These are phyloP conservation scores for Metschnikowia kofuensis DNA, from an alignment of 805 yeast genomes.

Conservation along the genomic window DNA sequence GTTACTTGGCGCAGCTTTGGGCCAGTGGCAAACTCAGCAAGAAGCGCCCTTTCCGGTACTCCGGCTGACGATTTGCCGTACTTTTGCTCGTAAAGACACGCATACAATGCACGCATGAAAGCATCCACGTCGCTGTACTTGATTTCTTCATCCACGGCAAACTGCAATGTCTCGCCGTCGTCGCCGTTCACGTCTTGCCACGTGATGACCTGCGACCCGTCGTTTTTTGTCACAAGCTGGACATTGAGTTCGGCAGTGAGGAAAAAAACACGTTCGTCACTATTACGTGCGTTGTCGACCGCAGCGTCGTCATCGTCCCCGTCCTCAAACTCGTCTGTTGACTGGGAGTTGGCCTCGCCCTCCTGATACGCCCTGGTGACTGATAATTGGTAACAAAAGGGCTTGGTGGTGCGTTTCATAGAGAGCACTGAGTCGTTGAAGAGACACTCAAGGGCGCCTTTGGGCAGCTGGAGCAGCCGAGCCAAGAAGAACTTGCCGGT, in stretches of 20 bases:
- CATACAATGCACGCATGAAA: conserved; percentile 60
- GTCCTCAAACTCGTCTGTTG: conserved; percentile 45
- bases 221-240: conserved; percentile 47
- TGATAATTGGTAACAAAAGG: conserved; percentile 66
- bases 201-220: conserved; percentile 57
- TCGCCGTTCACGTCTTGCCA: conserved; percentile 91
- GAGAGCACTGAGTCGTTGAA: conserved; percentile 77
- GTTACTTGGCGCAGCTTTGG: background rate
- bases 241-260: conserved; percentile 61
- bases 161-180: conserved; percentile 78
- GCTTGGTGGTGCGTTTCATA: conserved; percentile 64
- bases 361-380: conserved; percentile 68
- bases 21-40: conserved; percentile 8
- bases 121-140: conserved; percentile 53
- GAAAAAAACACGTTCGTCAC: conserved; percentile 71
- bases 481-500: conserved; percentile 75
- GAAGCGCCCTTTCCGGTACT: conserved; percentile 31
- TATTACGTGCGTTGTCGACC: conserved; percentile 22
- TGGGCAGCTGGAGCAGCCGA: conserved; percentile 76
- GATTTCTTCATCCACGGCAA: conserved; percentile 63
- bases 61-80: conserved; percentile 52
- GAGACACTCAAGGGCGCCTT: conserved; percentile 79
- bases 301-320: conserved; percentile 37
- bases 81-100: conserved; percentile 75
- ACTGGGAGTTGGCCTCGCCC: conserved; percentile 54